phyloP scores from a whole-genome alignment of 805 yeast genomes.

The Cyberlindnera subsufficiens region DNA sequence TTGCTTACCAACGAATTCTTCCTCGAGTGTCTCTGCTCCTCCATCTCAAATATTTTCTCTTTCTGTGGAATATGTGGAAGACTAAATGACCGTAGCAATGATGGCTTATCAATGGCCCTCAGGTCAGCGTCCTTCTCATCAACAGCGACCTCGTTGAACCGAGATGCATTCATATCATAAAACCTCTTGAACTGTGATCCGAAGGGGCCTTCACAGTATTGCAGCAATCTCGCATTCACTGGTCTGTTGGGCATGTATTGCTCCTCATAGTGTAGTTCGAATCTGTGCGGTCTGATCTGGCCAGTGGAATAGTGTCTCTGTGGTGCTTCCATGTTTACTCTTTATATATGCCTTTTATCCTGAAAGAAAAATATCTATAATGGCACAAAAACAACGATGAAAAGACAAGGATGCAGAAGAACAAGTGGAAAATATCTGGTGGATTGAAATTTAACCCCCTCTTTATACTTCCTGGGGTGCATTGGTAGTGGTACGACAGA shows the following conservation, averaged over 20 bases:
- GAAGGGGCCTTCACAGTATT: conserved; percentile 1
- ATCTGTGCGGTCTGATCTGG: conserved; percentile 5
- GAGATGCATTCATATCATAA: too few relatives aligned
- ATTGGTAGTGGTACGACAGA: too few relatives aligned
- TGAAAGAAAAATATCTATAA: too few relatives aligned
- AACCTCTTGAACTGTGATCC: neutral
- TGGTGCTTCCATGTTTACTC: neutral
- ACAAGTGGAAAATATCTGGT: too few relatives aligned
- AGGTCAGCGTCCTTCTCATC: too few relatives aligned
- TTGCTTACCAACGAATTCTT: conserved; percentile 13
- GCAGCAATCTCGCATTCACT: conserved; percentile 9
- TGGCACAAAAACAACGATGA: too few relatives aligned
- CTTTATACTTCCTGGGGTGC: too few relatives aligned
- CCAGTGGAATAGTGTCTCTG: conserved; percentile 11
- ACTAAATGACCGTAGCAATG: neutral
- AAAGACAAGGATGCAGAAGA: too few relatives aligned
- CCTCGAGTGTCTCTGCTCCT: conserved; percentile 1
- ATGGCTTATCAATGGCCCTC: neutral
- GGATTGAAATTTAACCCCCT: too few relatives aligned
- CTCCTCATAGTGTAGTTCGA: conserved; percentile 12
- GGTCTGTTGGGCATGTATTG: conserved; percentile 13
- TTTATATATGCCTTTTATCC: neutral
- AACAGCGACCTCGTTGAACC: too few relatives aligned
- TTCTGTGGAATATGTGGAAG: neutral
- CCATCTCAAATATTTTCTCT: neutral